Base-by-base conservation (phyloP, 225 moss, liverwort and hornwort species). In the Anthoceros angustus region DNA sequence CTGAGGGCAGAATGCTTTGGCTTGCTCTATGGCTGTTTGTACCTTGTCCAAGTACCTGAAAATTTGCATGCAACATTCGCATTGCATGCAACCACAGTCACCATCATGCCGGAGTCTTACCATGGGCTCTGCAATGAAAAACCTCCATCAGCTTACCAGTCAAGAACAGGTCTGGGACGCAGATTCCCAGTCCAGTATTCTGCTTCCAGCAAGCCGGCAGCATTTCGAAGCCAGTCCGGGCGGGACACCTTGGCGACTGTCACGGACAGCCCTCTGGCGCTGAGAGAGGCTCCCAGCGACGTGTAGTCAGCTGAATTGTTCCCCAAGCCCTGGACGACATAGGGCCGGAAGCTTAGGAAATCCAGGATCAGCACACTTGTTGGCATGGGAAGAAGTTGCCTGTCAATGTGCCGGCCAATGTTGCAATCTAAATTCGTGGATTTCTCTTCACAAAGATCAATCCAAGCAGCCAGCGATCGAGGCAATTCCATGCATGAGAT, bases 101-200 rank as follows among this genome's bases (percentile, higher is more conserved):
- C 40, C 67, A 38, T 25, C 10, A 65, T 15, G n/a, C n/a, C 11
- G 63, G 45, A 39, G 42, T 38, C 16, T 49, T 39, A 41, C 62
- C 49, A 43, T 69, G 2, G 21, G 0, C 9, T 40, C 24, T 64
- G 26, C 26, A 63, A 40, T 25, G 45, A 25, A 42, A 62, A 12
- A 26, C 82, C 72, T 39, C 23, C 6, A 26, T 9, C 16, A 23
- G 15, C 40, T 16, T 63, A 92, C 95, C 95, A 98, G 76, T 98
- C 72, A 32, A 98, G 83, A 42, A 91, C 92, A 48, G 95, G 95
- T 69, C 92, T 72, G 63, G 95, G 95, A 39, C 78, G 83, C 62
- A 98, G 86, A 25, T 70, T 92, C 71, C 95, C 95, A 77, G 70
- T 85, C 95, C 95, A 98, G 68, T 92, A 98, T 69, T 82, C 82